Evolutionary conservation across 306 rosid species (phyloP).

Genomic region (Cajanus cajan): DNA sequence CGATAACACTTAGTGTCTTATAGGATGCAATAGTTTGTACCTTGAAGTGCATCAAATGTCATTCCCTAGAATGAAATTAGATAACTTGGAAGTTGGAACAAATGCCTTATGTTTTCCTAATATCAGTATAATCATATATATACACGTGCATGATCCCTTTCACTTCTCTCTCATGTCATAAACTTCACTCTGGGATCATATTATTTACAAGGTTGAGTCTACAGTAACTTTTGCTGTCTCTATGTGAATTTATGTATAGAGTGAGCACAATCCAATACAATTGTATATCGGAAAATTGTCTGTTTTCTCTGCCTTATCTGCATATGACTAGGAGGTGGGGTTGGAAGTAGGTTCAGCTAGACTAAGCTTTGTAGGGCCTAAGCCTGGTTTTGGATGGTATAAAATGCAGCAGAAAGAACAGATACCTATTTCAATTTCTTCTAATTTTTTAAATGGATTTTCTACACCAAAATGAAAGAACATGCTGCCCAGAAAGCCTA

Average conservation of each 20-base stretch:
- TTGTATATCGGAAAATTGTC: not conserved
- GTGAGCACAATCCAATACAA: slow-evolving; percentile 1
- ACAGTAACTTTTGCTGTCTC: slow-evolving; percentile 1
- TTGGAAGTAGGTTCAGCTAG: not conserved
- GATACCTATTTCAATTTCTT: not conserved
- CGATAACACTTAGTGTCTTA: not conserved
- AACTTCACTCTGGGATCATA: not conserved
- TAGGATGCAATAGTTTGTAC: not conserved
- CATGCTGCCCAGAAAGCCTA: slow-evolving; percentile 19
- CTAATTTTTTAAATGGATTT: not conserved
- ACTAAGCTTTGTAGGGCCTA: not conserved
- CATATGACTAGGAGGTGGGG: not conserved
- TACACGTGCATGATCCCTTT: not conserved
- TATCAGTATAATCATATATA: not conserved
- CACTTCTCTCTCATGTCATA: not conserved
- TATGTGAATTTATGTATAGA: slow-evolving; percentile 1
- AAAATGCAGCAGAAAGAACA: not conserved
- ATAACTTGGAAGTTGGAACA: not conserved
- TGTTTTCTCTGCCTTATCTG: slow-evolving; percentile 29
- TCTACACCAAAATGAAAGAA: slow-evolving; percentile 12
- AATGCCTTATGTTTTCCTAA: not conserved
- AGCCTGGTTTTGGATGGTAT: not conserved
- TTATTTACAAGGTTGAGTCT: not conserved
- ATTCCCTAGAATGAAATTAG: not conserved
- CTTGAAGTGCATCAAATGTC: not conserved